Percentiles rank a stretch among this genome's conserved stretches.
Evolutionary conservation across 805 yeast species (phyloP).

Genomic region (Hanseniaspora singularis): DNA sequence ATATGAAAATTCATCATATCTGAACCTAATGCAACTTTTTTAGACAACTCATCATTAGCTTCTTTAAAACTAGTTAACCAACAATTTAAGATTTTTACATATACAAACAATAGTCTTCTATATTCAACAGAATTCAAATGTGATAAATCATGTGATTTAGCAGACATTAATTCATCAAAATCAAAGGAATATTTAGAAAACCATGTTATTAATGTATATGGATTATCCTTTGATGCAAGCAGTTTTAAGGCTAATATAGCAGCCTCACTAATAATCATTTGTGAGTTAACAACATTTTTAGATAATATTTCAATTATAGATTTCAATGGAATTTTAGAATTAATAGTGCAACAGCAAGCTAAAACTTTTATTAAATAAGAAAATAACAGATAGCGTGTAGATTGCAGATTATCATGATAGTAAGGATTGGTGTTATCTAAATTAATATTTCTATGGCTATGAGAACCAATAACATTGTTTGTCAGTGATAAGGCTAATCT

Average conservation of each 20-base stretch:
- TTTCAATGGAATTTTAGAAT: constrained; percentile 42
- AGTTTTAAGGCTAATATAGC: constrained; percentile 51
- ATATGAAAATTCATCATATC: constrained; percentile 12
- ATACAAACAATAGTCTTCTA: constrained; percentile 48
- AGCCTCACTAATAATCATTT: constrained; percentile 48
- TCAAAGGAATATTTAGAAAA: constrained; percentile 73
- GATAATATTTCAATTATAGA: constrained; percentile 64
- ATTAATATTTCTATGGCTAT: constrained; percentile 21
- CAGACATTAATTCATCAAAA: constrained; percentile 54
- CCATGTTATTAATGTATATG: constrained; percentile 56
- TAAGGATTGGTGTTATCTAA: constrained; percentile 19
- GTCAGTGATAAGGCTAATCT: constrained; percentile 3
- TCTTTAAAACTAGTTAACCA: constrained; percentile 63
- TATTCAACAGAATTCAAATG: constrained; percentile 53
- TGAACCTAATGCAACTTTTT: constrained; percentile 18
- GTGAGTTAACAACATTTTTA: constrained; percentile 61
- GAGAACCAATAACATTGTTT: not conserved
- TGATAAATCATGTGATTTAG: constrained; percentile 40
- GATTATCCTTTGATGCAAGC: constrained; percentile 56
- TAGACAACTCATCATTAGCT: constrained; percentile 25
- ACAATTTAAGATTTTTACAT: constrained; percentile 64
- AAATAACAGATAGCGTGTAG: constrained; percentile 33
- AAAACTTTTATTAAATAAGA: constrained; percentile 57
- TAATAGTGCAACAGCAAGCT: constrained; percentile 52
- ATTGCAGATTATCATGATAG: constrained; percentile 22